A percentile compares a stretch with the other conserved stretches of the same genome.
Evolutionary conservation across 108 stramenopile genomes (phyloP).

Genomic region (Cyclotella choctawhatcheeana): DNA sequence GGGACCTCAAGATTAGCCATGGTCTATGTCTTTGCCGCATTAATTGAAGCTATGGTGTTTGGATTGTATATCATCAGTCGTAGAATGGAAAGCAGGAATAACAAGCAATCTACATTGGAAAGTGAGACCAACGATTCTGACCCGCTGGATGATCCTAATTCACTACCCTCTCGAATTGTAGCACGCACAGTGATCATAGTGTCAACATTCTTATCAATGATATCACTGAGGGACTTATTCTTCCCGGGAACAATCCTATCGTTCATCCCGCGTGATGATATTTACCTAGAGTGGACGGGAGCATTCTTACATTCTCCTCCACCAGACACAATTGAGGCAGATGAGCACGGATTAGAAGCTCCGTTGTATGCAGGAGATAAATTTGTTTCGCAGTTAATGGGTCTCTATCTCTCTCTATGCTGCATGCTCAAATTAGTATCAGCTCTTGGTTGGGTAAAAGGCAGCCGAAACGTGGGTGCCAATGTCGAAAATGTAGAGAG

Average conservation of each 20-base stretch:
- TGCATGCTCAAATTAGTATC: slow-evolving; percentile 75
- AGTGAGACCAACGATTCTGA: slow-evolving; percentile 7
- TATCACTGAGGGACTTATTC: slow-evolving; percentile 78
- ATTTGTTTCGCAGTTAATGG: slow-evolving; percentile 73
- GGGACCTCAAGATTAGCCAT: slow-evolving; percentile 62
- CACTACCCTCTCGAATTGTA: slow-evolving; percentile 73
- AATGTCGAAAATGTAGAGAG: slow-evolving; percentile 69
- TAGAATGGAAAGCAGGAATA: slow-evolving; percentile 20
- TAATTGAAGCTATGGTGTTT: slow-evolving; percentile 73
- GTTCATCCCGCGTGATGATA: slow-evolving; percentile 87
- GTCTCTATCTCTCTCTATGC: slow-evolving; percentile 63
- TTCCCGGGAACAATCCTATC: slow-evolving; percentile 75
- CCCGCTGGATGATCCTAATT: slow-evolving; percentile 52
- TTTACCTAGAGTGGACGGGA: slow-evolving; percentile 89
- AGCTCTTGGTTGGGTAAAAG: slow-evolving; percentile 52
- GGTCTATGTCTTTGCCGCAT: slow-evolving; percentile 54
- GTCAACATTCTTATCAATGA: slow-evolving; percentile 56
- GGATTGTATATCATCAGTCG: slow-evolving; percentile 47
- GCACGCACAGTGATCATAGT: slow-evolving; percentile 73
- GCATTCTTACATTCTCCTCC: slow-evolving; percentile 88
- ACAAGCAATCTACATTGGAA: background rate
- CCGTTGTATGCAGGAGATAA: slow-evolving; percentile 82
- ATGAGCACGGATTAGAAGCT: slow-evolving; percentile 72
- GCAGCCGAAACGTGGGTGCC: slow-evolving; percentile 24
- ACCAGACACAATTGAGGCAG: slow-evolving; percentile 72